Evolutionary conservation across 179 eudicot species (phyloP), one percentile per base, ranked within the genome.

Genomic region (Beta macrorhiza): DNA sequence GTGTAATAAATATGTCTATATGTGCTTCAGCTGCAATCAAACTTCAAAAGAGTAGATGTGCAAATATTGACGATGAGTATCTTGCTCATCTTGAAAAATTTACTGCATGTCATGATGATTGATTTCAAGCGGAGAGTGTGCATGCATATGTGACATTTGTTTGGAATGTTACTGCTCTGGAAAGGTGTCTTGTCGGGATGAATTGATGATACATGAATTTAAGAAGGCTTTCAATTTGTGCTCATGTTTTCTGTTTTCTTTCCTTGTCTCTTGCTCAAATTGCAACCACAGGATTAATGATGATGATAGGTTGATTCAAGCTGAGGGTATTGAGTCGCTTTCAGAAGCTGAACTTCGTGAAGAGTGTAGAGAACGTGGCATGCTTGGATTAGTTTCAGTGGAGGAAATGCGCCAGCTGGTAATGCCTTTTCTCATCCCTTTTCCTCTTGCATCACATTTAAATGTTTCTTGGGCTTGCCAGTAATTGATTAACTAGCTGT

Each of bases 391-490:
- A 81, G 90, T 84, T 78, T 89, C 98, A 49, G 94, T 89, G 74
- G 92, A 94, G 67, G 98, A 93, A 92, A 93, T 93, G 98, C 90
- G 92, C 71, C 93, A 91, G 79, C 97, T 90, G 93, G 98, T 94
- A 72, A 74, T 47, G 62, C 32, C 22, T 61, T 16, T 67, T 78
- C 80, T 29, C 19, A 45, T 56, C 0, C 58, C 52, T 65, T 47
- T 55, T 71, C 19, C 56, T 51, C 71, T 45, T 72, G 19, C 22
- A 29, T 70, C 14, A 44, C 57, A 29, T 77, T 16, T 25, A 55
- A 51, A 25, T 25, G 56, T 72, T 71, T 8, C 67, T 63, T 77
- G 15, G 15, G 32, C 51, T 14, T 56, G 25, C 5, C n/a, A 53
- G 45, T 63, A 62, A 44, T 15, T 47, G 22, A 37, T 29, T 15